phyloP scores from a whole-genome alignment of 2,329 filamentous ascomycete genomes.

The Penicillium sp. region DNA sequence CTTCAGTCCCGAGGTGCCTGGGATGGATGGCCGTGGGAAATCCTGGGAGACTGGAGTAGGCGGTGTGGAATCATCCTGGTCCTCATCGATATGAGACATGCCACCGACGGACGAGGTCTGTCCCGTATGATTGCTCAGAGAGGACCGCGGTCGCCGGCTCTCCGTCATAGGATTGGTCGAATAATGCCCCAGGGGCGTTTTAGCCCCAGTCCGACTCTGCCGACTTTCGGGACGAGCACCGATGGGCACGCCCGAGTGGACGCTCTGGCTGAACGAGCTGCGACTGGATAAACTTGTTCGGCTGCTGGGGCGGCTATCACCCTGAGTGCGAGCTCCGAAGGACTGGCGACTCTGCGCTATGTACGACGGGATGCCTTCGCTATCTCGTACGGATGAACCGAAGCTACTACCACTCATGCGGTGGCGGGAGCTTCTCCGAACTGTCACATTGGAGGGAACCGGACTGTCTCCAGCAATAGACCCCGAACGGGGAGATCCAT shows the following conservation, averaged over 20 bases:
- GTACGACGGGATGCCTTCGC: constrained; percentile 36
- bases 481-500: constrained; percentile 66
- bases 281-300: constrained; percentile 58
- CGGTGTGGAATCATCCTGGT: constrained; percentile 46
- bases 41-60: constrained; percentile 35
- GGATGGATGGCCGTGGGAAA: constrained; percentile 44
- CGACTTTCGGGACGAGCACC: constrained; percentile 60
- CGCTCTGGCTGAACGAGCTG: constrained; percentile 40
- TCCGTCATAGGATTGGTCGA: constrained; percentile 46
- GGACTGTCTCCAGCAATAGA: constrained; percentile 46
- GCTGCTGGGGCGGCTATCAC: constrained; percentile 65
- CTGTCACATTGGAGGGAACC: constrained; percentile 54
- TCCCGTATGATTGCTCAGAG: constrained; percentile 57
- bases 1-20: constrained; percentile 44
- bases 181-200: constrained; percentile 61
- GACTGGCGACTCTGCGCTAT: constrained; percentile 43
- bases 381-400: constrained; percentile 37
- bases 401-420: constrained; percentile 42
- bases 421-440: constrained; percentile 45
- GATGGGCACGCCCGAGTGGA: constrained; percentile 36
- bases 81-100: constrained; percentile 54
- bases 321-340: constrained; percentile 43
- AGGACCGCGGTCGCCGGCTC: constrained; percentile 63
- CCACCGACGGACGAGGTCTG: constrained; percentile 55
- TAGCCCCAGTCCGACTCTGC: constrained; percentile 55